Conservation (phyloP, 1,284 basidiomycete genomes). For the Mycena sp. region DNA sequence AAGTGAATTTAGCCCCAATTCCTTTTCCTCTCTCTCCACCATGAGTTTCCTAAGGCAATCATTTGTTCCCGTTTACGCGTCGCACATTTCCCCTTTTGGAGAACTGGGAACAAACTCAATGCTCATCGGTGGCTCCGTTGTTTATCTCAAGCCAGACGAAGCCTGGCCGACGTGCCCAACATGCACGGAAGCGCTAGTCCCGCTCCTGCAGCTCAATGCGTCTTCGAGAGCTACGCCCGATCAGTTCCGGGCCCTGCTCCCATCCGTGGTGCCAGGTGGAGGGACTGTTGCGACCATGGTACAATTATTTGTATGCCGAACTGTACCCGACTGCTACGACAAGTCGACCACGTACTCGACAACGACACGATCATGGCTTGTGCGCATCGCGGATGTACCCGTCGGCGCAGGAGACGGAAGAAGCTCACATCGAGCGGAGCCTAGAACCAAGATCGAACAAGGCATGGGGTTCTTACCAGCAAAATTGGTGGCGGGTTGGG, state of each 20-base stretch:
- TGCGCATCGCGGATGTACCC: constrained; percentile 18
- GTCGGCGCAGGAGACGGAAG: no score
- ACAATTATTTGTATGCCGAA: constrained; percentile 21
- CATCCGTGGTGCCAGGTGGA: background rate
- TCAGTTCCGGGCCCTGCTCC: background rate
- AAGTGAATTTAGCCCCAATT: no score
- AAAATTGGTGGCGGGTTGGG: constrained; percentile 9
- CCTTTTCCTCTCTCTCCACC: background rate
- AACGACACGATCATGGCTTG: constrained; percentile 19
- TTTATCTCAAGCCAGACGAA: constrained; percentile 16
- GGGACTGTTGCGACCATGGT: constrained; percentile 1
- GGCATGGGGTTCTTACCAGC: constrained; percentile 16
- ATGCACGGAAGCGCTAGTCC: constrained; percentile 12
- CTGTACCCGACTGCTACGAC: constrained; percentile 13
- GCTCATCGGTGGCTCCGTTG: constrained; percentile 19
- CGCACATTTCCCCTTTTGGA: background rate
- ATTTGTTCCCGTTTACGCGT: constrained; percentile 7
- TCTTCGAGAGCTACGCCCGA: constrained; percentile 11
- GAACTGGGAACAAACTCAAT: background rate
- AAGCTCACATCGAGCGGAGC: background rate
- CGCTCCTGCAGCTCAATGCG: constrained; percentile 19
- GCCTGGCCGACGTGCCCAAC: constrained; percentile 20
- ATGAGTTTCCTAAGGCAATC: constrained; percentile 1
- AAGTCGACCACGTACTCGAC: constrained; percentile 7
- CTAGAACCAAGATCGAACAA: constrained; percentile 6